Conservation (phyloP, 257 asterid genomes). For the Solanum lycopersicoides region DNA sequence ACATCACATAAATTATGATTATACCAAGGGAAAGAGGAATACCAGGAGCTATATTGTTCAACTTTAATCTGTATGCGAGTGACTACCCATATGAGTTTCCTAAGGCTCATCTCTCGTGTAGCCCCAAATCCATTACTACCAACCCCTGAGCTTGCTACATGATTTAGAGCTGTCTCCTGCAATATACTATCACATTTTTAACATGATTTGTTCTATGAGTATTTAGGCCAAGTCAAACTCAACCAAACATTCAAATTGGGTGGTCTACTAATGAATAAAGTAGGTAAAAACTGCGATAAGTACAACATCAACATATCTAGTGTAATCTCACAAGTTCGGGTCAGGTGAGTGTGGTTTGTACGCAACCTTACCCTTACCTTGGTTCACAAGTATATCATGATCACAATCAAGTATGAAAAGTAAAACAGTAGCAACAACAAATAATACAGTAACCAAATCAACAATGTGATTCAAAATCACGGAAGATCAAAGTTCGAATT, state of each 20-base stretch:
- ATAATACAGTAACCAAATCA: not conserved
- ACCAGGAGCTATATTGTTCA: conserved; percentile 75
- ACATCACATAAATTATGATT: not conserved
- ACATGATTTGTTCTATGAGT: not conserved
- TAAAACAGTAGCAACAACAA: not conserved
- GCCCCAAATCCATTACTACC: conserved; percentile 81
- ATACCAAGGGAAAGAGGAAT: not conserved
- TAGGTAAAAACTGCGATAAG: not conserved
- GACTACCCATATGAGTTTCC: conserved; percentile 84
- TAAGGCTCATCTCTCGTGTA: conserved; percentile 70
- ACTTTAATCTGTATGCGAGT: conserved; percentile 61
- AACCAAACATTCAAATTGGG: not conserved
- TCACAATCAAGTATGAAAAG: not conserved
- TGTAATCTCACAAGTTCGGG: not conserved
- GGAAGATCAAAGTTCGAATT: not conserved
- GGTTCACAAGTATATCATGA: not conserved
- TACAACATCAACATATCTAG: not conserved
- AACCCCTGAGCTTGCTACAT: conserved; percentile 66
- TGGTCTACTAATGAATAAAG: not conserved
- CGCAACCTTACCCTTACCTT: not conserved
- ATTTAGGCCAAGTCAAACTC: not conserved
- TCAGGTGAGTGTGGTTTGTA: not conserved
- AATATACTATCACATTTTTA: not conserved
- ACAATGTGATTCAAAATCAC: not conserved
- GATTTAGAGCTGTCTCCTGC: conserved; percentile 86